phyloP scores from a whole-genome alignment of 2,329 filamentous ascomycete genomes.

The Microdochium trichocladiopsis region DNA sequence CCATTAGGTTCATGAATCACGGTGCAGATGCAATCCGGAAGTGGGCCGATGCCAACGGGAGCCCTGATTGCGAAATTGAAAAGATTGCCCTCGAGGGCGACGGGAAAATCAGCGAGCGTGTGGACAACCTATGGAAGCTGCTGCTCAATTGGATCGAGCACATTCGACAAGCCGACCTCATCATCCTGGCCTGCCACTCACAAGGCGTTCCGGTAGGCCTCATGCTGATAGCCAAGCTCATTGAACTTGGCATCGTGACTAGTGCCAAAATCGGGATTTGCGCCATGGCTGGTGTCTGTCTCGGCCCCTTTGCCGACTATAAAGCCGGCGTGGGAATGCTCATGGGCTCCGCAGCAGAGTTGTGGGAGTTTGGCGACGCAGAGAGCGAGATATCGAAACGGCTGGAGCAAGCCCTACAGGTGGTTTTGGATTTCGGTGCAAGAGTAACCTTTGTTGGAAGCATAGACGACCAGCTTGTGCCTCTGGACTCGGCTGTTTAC shows the following conservation, averaged over 20 bases:
- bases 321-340: conserved; percentile 80
- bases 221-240: conserved; percentile 87
- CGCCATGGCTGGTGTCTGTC: conserved; percentile 79
- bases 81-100: conserved; percentile 94
- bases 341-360: conserved; percentile 83
- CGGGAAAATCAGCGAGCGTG: conserved; percentile 81
- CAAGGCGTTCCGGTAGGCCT: conserved; percentile 92
- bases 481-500: conserved; percentile 88
- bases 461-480: conserved; percentile 94
- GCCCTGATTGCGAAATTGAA: conserved; percentile 73
- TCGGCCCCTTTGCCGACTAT: conserved; percentile 90
- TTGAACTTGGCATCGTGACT: conserved; percentile 79
- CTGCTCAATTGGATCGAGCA: conserved; percentile 92
- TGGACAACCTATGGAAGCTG: conserved; percentile 90
- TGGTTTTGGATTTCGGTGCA: conserved; percentile 70
- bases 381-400: conserved; percentile 75
- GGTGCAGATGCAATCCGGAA: conserved; percentile 75
- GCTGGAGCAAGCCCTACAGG: conserved; percentile 69
- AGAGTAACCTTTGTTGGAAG: conserved; percentile 85
- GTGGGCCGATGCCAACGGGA: conserved; percentile 72
- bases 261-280: conserved; percentile 77
- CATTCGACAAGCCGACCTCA: conserved; percentile 79
- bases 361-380: conserved; percentile 87
- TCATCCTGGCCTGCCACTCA: conserved; percentile 88
- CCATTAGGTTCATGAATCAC: conserved; percentile 84